These are phyloP conservation scores for Colletotrichum tamarilloi DNA, from an alignment of 2,329 filamentous ascomycete genomes.

Conservation along the genomic window DNA sequence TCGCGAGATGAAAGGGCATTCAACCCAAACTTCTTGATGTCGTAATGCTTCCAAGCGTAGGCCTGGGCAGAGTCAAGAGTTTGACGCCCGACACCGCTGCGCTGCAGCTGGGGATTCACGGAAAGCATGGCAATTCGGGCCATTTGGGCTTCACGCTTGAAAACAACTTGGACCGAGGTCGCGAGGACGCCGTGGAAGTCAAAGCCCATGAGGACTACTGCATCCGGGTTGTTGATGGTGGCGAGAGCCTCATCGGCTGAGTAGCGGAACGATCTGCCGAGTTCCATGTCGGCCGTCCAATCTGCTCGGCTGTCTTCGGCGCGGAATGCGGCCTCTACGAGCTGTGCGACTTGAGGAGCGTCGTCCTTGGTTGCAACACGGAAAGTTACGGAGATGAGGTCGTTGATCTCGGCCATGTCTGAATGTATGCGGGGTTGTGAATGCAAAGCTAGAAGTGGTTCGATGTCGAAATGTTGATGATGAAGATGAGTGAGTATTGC, in stretches of 20 bases:
- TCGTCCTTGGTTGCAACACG: conserved; percentile 50
- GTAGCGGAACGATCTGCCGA: conserved; percentile 40
- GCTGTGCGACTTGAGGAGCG: conserved; percentile 46
- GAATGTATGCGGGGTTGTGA: too few relatives aligned
- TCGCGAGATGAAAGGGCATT: conserved; percentile 48
- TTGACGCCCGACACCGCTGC: conserved; percentile 46
- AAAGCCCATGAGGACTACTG: conserved; percentile 44
- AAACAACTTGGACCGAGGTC: conserved; percentile 42
- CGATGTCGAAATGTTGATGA: neutral
- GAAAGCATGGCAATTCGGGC: conserved; percentile 49
- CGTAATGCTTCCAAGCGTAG: conserved; percentile 44
- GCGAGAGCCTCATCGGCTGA: conserved; percentile 38
- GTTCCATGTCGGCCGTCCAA: conserved; percentile 49
- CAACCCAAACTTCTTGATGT: conserved; percentile 42
- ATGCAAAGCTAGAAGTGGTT: neutral
- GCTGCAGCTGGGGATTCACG: conserved; percentile 45
- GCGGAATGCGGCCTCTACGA: conserved; percentile 54
- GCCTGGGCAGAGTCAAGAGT: conserved; percentile 46
- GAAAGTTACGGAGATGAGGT: conserved; percentile 43
- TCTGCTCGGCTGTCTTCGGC: conserved; percentile 48
- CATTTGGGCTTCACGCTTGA: conserved; percentile 37
- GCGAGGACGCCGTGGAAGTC: conserved; percentile 38
- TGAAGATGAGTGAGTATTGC: neutral
- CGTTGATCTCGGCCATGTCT: neutral
- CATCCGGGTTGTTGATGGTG: conserved; percentile 43